phyloP scores from a whole-genome alignment of 2,329 filamentous ascomycete genomes.

The Exophiala sp. region DNA sequence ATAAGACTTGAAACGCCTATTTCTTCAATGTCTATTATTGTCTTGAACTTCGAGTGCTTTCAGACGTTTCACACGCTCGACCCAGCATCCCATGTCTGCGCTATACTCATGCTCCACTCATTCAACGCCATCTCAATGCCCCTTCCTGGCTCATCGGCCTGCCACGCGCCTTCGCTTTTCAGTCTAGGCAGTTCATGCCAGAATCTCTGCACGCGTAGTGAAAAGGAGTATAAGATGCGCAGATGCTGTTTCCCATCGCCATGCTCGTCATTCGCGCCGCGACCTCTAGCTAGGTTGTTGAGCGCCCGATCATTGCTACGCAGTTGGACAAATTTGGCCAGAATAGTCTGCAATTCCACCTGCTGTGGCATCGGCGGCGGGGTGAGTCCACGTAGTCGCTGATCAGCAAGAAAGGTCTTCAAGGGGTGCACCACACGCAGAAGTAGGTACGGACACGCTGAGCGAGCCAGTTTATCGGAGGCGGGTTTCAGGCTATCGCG shows the following conservation, averaged over 20 bases:
- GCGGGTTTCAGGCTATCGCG: neutral
- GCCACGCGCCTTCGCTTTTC: constrained; percentile 23
- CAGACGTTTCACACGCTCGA: neutral
- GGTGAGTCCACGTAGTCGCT: constrained; percentile 82
- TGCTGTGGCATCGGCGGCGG: constrained; percentile 80
- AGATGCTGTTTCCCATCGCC: constrained; percentile 65
- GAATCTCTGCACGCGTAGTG: constrained; percentile 61
- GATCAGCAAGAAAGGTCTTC: constrained; percentile 84
- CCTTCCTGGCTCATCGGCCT: constrained; percentile 20
- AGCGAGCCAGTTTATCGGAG: constrained; percentile 60
- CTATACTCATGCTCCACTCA: constrained; percentile 17
- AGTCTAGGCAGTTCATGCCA: constrained; percentile 33
- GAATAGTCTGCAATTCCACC: constrained; percentile 70
- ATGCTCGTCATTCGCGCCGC: neutral
- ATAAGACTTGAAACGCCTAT: no score
- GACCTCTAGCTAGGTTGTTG: constrained; percentile 3
- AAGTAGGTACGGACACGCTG: constrained; percentile 76
- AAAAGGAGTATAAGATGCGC: constrained; percentile 72
- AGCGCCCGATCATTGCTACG: constrained; percentile 68
- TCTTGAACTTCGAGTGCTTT: no score
- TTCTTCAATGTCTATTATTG: no score
- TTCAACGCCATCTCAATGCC: constrained; percentile 21
- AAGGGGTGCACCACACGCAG: constrained; percentile 75
- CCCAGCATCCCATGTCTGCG: constrained; percentile 19
- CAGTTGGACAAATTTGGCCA: constrained; percentile 64